phyloP scores from a whole-genome alignment of 805 yeast genomes.

The Candida loeiensis region DNA sequence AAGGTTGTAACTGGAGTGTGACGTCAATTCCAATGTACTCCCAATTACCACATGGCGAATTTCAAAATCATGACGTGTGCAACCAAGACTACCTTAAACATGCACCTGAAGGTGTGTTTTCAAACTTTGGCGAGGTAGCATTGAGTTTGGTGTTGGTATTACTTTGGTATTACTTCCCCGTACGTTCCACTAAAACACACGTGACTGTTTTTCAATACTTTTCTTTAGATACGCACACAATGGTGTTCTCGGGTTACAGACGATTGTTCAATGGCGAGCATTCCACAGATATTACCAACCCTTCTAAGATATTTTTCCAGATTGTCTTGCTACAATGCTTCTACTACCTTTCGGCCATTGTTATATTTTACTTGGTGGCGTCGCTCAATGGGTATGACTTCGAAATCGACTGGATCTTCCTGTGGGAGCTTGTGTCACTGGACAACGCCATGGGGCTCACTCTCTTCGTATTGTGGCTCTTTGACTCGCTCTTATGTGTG shows the following conservation, averaged over 20 bases:
- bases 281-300: slow-evolving; percentile 29
- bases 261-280: slow-evolving; percentile 22
- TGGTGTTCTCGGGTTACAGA: slow-evolving; percentile 18
- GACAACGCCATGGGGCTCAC: slow-evolving; percentile 81
- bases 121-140: too few species aligned
- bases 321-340: slow-evolving; percentile 73
- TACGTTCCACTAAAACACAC: not conserved
- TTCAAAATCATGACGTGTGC: too few species aligned
- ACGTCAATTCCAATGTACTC: too few species aligned
- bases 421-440: slow-evolving; percentile 71
- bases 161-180: not conserved
- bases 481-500: slow-evolving; percentile 80
- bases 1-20: slow-evolving; percentile 28
- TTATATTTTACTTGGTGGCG: slow-evolving; percentile 63
- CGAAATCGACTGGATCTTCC: slow-evolving; percentile 66
- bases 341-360: slow-evolving; percentile 70
- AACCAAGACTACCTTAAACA: too few species aligned
- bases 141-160: not conserved
- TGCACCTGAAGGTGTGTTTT: too few species aligned
- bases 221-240: not conserved
- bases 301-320: slow-evolving; percentile 50
- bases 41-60: too few species aligned
- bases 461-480: slow-evolving; percentile 70
- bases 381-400: slow-evolving; percentile 69
- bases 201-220: not conserved